These are phyloP conservation scores for Hyphochytrium catenoides DNA, from an alignment of 352 stramenopile genomes.

Conservation along the genomic window DNA sequence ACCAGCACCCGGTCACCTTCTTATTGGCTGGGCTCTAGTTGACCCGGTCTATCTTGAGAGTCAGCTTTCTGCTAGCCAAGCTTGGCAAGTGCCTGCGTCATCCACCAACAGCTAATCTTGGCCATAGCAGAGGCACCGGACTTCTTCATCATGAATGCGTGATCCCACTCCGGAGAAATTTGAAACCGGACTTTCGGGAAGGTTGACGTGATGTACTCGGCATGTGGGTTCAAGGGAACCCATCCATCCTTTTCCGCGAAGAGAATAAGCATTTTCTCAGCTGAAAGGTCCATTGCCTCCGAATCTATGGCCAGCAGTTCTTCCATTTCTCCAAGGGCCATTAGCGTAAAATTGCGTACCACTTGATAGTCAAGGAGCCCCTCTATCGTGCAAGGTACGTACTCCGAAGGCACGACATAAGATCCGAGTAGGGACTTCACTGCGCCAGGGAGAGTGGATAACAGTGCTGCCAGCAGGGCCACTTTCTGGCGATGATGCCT, in stretches of 20 bases:
- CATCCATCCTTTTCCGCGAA: slow-evolving; percentile 36
- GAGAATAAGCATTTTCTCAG: slow-evolving; percentile 30
- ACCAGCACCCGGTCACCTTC: too few species aligned
- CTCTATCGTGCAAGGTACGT: slow-evolving; percentile 22
- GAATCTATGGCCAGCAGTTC: slow-evolving; percentile 21
- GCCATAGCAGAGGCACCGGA: slow-evolving; percentile 35
- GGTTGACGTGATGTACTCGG: slow-evolving; percentile 22
- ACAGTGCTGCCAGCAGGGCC: slow-evolving; percentile 12
- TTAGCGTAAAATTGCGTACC: slow-evolving; percentile 29
- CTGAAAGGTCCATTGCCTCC: slow-evolving; percentile 14
- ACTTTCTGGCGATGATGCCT: slow-evolving; percentile 13
- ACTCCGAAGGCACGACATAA: slow-evolving; percentile 10
- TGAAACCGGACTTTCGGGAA: slow-evolving; percentile 21
- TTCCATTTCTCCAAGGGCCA: slow-evolving; percentile 33
- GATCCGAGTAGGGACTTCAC: slow-evolving; percentile 7
- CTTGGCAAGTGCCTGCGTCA: too few species aligned
- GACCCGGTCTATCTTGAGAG: too few species aligned
- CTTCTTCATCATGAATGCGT: slow-evolving; percentile 47
- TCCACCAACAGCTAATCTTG: slow-evolving; percentile 24
- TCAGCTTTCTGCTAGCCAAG: too few species aligned
- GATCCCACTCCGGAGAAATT: slow-evolving; percentile 22
- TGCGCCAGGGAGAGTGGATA: slow-evolving; percentile 18
- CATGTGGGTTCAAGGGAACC: slow-evolving; percentile 27
- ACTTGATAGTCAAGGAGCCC: slow-evolving; percentile 25
- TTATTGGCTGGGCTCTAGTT: too few species aligned